phyloP scores from a whole-genome alignment of 2,329 filamentous ascomycete genomes.

The Nemania sp. region DNA sequence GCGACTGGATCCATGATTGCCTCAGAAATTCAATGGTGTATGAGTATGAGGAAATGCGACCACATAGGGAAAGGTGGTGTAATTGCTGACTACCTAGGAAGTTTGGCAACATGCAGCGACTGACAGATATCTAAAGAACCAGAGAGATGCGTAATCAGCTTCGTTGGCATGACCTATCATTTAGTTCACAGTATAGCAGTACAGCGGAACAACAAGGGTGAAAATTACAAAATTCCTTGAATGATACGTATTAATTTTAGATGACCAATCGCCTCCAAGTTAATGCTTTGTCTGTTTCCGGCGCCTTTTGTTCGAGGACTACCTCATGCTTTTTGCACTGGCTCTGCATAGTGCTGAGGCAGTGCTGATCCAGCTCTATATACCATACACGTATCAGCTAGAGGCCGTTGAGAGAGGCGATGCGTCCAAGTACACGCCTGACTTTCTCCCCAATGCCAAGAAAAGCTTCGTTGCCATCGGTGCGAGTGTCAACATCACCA shows the following conservation, averaged over 20 bases:
- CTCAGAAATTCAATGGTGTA: background rate
- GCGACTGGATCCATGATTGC: background rate
- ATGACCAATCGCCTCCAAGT: slow-evolving; percentile 1
- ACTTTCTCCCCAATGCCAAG: background rate
- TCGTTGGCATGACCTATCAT: too few relatives aligned
- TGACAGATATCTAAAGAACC: too few relatives aligned
- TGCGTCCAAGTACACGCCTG: background rate
- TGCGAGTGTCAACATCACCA: background rate
- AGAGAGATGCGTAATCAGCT: too few relatives aligned
- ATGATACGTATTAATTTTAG: too few relatives aligned
- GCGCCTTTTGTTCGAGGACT: slow-evolving; percentile 28
- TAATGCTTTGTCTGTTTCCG: slow-evolving; percentile 27
- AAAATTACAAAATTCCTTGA: too few relatives aligned
- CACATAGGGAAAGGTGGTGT: too few relatives aligned
- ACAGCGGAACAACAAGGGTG: too few relatives aligned
- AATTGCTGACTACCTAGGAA: too few relatives aligned
- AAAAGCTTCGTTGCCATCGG: background rate
- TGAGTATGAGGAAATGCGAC: too few relatives aligned
- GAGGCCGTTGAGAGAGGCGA: background rate
- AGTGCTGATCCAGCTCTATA: slow-evolving; percentile 4
- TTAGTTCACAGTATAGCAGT: too few relatives aligned
- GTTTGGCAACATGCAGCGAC: too few relatives aligned
- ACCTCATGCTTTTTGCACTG: slow-evolving; percentile 28
- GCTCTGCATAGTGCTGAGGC: slow-evolving; percentile 5
- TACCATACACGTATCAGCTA: background rate